A percentile compares a stretch with the other conserved stretches of the same genome.
Evolutionary conservation across 2,329 filamentous ascomycete genomes (phyloP).

Genomic region (Penicillium rolfsii): DNA sequence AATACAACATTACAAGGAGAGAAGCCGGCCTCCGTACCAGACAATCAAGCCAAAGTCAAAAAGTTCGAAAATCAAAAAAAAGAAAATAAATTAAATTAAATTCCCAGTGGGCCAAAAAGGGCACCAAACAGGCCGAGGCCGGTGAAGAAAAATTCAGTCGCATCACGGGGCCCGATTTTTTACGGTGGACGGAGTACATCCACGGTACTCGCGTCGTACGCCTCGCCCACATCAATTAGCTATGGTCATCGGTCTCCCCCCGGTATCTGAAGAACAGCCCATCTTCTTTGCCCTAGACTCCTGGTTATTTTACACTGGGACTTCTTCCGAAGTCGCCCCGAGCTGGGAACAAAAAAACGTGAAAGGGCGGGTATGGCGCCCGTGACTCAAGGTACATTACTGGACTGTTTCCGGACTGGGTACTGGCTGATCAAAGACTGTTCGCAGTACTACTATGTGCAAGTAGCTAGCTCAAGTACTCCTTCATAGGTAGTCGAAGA

Average conservation of each 20-base stretch:
- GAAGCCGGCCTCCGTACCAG: constrained; percentile 8
- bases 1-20: constrained; percentile 18
- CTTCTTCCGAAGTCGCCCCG: constrained; percentile 4
- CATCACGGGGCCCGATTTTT: constrained; percentile 29
- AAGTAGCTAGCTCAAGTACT: background rate
- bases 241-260: constrained; percentile 16
- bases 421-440: background rate
- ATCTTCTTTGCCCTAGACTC: background rate
- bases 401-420: constrained; percentile 5
- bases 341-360: background rate
- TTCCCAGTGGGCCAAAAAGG: constrained; percentile 5
- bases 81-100: background rate
- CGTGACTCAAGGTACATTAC: constrained; percentile 2
- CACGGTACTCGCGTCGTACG: constrained; percentile 12
- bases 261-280: constrained; percentile 15
- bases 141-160: constrained; percentile 32
- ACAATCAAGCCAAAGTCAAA: constrained; percentile 10
- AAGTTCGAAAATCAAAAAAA: constrained; percentile 12
- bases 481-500: background rate
- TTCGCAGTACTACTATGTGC: background rate
- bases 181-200: constrained; percentile 1
- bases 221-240: background rate
- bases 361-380: constrained; percentile 3
- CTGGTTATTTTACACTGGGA: background rate
- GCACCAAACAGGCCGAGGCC: constrained; percentile 13